Evolutionary conservation across 2,329 filamentous ascomycete genomes (phyloP).

Genomic region (Nothopassalora personata): DNA sequence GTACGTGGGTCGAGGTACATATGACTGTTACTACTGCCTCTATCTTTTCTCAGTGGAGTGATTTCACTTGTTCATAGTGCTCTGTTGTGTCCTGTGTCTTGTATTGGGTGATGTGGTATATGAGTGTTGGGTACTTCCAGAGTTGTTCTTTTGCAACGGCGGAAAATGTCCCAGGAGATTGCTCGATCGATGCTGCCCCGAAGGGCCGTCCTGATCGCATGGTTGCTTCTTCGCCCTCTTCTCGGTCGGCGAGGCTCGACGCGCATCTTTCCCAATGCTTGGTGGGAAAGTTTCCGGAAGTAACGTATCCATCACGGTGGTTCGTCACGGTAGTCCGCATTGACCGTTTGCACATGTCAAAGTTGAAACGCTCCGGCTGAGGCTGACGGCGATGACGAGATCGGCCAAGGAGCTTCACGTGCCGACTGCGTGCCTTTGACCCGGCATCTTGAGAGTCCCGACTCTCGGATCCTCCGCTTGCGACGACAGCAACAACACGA

Average conservation of each 20-base stretch:
- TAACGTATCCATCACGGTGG: too few relatives aligned
- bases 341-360: neutral
- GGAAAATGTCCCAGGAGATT: too few relatives aligned
- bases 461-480: neutral
- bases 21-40: neutral
- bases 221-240: neutral
- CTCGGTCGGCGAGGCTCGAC: neutral
- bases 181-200: neutral
- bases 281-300: too few relatives aligned
- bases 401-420: neutral
- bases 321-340: too few relatives aligned
- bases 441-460: neutral
- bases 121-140: neutral
- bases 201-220: neutral
- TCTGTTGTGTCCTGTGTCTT: too few relatives aligned
- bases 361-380: neutral
- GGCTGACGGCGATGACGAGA: neutral
- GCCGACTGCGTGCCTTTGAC: neutral
- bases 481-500: neutral
- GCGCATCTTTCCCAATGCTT: neutral
- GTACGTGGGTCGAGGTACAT: neutral
- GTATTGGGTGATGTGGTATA: neutral
- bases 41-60: slow-evolving; percentile 14
- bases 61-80: slow-evolving; percentile 8
- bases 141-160: too few relatives aligned